A percentile compares a stretch with the other conserved stretches of the same genome.
phyloP scores from a whole-genome alignment of 805 yeast genomes.

The Candida nonsorbophila region DNA sequence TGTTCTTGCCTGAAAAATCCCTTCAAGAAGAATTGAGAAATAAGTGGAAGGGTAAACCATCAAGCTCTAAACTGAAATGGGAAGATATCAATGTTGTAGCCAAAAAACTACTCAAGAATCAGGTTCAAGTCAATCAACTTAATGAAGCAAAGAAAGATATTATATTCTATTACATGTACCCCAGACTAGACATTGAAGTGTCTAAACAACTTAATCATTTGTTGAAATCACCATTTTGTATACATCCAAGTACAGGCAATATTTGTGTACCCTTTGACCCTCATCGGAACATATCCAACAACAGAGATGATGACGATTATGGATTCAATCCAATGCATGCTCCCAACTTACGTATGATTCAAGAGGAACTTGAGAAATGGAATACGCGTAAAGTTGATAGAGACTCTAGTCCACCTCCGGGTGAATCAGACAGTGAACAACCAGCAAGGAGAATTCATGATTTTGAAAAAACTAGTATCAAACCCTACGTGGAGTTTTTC shows the following conservation, averaged over 20 bases:
- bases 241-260: constrained; percentile 93
- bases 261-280: constrained; percentile 88
- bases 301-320: constrained; percentile 31
- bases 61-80: constrained; percentile 69
- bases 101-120: constrained; percentile 40
- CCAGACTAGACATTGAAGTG: constrained; percentile 90
- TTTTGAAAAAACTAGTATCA: constrained; percentile 63
- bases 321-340: constrained; percentile 76
- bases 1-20: constrained; percentile 58
- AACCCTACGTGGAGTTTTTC: constrained; percentile 66
- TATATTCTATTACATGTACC: constrained; percentile 76
- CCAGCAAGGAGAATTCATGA: constrained; percentile 26
- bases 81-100: constrained; percentile 58
- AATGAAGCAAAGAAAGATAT: constrained; percentile 78
- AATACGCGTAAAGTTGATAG: constrained; percentile 28
- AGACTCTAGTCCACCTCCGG: constrained; percentile 18
- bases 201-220: constrained; percentile 86
- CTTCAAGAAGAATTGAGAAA: constrained; percentile 48
- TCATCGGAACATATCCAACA: constrained; percentile 24
- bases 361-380: constrained; percentile 56
- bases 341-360: constrained; percentile 65
- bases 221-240: constrained; percentile 92
- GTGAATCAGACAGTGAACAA: constrained; percentile 10
- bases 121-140: constrained; percentile 42
- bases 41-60: constrained; percentile 47